Evolutionary conservation across 192 early-diverging fungal species (phyloP).

Genomic region (Chytriomyces sp.): DNA sequence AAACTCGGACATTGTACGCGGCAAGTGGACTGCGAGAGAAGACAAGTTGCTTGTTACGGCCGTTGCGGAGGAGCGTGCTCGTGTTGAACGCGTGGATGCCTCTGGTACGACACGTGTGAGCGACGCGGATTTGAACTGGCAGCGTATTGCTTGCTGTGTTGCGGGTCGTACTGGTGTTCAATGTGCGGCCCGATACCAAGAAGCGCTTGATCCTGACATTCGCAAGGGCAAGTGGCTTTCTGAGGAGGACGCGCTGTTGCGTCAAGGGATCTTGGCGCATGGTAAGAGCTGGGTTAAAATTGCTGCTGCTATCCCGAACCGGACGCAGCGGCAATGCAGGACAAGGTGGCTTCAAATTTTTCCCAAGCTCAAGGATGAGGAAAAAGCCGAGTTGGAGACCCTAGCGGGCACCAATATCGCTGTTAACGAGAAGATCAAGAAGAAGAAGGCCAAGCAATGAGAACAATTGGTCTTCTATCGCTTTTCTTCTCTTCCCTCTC

Average conservation of each 20-base stretch:
- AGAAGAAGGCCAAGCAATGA: too few species aligned
- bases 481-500: too few species aligned
- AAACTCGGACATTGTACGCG: constrained; percentile 36
- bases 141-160: constrained; percentile 75
- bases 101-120: not conserved
- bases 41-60: constrained; percentile 36
- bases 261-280: constrained; percentile 65
- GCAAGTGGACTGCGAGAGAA: constrained; percentile 45
- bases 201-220: constrained; percentile 75
- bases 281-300: constrained; percentile 87
- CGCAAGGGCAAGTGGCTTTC: constrained; percentile 46
- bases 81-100: not conserved
- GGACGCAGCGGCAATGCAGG: constrained; percentile 90
- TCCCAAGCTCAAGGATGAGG: constrained; percentile 23
- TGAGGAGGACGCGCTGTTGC: constrained; percentile 66
- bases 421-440: constrained; percentile 35
- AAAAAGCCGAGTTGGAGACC: constrained; percentile 2
- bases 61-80: constrained; percentile 12
- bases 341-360: constrained; percentile 71
- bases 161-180: constrained; percentile 83
- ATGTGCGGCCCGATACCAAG: constrained; percentile 88
- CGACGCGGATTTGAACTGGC: constrained; percentile 68
- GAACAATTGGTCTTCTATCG: too few species aligned
- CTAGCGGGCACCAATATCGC: constrained; percentile 18
- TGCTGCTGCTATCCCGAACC: constrained; percentile 76